Base-by-base conservation (phyloP, 2,329 filamentous ascomycete species). In the Arthroderma sp. region DNA sequence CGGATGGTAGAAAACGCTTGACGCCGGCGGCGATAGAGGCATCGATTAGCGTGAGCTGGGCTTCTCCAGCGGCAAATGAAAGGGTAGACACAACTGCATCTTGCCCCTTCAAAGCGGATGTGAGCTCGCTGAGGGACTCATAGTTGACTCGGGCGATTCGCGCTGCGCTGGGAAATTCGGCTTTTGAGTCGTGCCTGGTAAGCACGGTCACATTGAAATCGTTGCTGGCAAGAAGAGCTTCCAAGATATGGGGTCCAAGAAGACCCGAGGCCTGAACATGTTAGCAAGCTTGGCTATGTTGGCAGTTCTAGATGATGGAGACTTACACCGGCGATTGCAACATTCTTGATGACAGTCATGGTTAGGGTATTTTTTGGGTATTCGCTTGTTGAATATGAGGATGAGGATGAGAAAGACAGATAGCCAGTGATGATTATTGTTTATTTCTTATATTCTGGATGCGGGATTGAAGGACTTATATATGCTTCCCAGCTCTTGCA, bases 1-100 rank as follows among this genome's bases (percentile, higher is more conserved):
- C 63, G 0, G 62, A 63, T 1, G 63, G 63, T 5, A 64, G 45
- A 46, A 56, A 59, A 6, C 60, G 52, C 41, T 53, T 49, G 3
- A 64, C 58, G 0, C 56, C 55, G 1, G 58, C 57, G 6, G 52
- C 53, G 1, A 54, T 48, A 8, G 61, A 50, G 29, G 60, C 60
- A 36, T 63, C 59, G 28, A 63, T 51, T 4, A 64, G 41, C 6
- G 33, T 29, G 5, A 44, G 28, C 11, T 48, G 49, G 1, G 36
- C 31, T 1, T 44, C 42, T 2, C 11, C 29, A 5, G 45, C 44
- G 5, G 44, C 41, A 4, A 32, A 11, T 4, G 46, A 45, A 0
- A 60, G 47, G 2, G 51, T 47, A 1, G 50, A 52, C 27, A 65
- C 50, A 1, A 64, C 53, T 3, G 56, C 57, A 32, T 63, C 56